Base-by-base conservation (phyloP, 2,329 filamentous ascomycete species). In the Verticillium tricorpus region DNA sequence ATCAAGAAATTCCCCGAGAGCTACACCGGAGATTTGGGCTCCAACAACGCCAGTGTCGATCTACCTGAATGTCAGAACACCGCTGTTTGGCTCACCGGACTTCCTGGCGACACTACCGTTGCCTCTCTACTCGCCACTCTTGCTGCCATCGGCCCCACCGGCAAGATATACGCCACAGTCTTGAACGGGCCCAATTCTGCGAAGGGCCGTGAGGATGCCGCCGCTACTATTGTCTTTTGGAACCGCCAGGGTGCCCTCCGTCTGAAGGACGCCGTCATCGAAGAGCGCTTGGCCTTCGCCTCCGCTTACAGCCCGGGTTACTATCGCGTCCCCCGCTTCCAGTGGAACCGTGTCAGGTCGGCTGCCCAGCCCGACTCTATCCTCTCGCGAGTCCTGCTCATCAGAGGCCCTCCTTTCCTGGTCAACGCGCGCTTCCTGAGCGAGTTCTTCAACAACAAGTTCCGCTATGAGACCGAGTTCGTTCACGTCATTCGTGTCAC, bases 211-310 rank as follows among this genome's bases (percentile, higher is more conserved):
- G 32, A 5, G 17, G 25, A 22, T 32, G 15, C 62, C 11, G 55
- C 60, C 15, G 60, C 60, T 14, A 62, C 58, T 34, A 28, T 62
- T 9, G 57, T 60, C 17, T 63, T 62, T 31, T 63, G 57, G 54
- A 14, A 22, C 5, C 31, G 58, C 12, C 37, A 28, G 28, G 62
- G 57, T n/a, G 58, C 60, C 9, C 60, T 59, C 9, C n/a, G 31
- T 9, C 28, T 60, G 12, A 54, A 58, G 28, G 5, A 7, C 4
- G 55, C 57, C n/a, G 58, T 55, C 17, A 15, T 57, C 7, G 34
- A 40, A 14, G 19, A 32, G 9, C 58, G 45, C 5, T 28, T 62
- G 17, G 11, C 17, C 14, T n/a, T 40, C 15, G 12, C 37, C 17
- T 40, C 37, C 15, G 12, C 14, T 40, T 15, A 37, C 37, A n/a